Percentiles rank a stretch among this genome's conserved stretches.
phyloP scores from a whole-genome alignment of 441 rosid species.

The Eugenia klotzschiana region DNA sequence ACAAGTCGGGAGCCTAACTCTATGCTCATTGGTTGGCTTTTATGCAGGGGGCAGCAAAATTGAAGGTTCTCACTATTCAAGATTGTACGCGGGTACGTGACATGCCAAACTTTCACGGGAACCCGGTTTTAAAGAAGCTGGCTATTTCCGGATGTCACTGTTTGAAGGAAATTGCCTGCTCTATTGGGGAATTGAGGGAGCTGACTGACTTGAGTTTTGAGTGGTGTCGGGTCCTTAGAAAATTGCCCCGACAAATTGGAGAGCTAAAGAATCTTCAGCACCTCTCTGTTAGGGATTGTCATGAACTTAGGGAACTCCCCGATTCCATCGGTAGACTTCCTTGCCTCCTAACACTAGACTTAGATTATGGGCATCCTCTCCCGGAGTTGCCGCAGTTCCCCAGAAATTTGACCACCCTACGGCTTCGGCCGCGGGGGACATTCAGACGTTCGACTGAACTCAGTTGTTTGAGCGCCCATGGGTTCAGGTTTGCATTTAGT shows the following conservation, averaged over 20 bases:
- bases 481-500: no score
- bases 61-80: background rate
- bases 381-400: background rate
- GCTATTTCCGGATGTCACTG: rapidly evolving
- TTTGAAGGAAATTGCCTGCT: background rate
- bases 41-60: background rate
- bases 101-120: background rate
- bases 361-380: background rate
- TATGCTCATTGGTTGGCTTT: background rate
- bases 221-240: rapidly evolving
- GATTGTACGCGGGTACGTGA: background rate
- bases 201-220: rapidly evolving
- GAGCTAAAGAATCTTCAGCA: background rate
- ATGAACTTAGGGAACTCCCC: background rate
- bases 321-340: background rate
- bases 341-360: background rate
- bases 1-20: background rate
- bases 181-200: background rate
- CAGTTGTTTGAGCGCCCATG: no score
- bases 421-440: no score
- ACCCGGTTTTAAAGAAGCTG: background rate
- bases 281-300: background rate
- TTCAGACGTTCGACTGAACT: no score
- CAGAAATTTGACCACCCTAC: background rate
- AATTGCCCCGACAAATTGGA: background rate